Conservation (phyloP, 1,284 basidiomycete species). For the Thecaphora thlaspeos region DNA sequence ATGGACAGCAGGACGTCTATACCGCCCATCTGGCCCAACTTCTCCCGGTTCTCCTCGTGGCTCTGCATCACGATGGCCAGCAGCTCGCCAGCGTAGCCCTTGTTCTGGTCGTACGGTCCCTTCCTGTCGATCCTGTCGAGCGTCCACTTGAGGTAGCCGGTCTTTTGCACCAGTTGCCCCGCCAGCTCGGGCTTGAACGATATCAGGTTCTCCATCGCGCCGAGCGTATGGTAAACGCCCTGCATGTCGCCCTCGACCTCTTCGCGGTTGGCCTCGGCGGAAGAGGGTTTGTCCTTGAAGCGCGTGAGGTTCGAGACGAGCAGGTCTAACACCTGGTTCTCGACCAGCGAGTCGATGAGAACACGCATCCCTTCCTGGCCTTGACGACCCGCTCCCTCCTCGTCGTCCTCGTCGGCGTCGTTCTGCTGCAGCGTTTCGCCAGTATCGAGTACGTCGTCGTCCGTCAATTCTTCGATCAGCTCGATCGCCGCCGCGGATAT, state of each 20-base stretch:
- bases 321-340: constrained; percentile 79
- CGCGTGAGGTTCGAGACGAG: constrained; percentile 77
- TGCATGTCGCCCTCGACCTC: constrained; percentile 41
- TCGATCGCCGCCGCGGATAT: constrained; percentile 45
- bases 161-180: constrained; percentile 69
- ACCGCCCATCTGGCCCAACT: constrained; percentile 65
- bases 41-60: constrained; percentile 18
- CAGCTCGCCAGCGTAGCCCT: constrained; percentile 62
- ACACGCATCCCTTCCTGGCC: constrained; percentile 8
- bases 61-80: constrained; percentile 80
- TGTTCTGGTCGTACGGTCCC: constrained; percentile 51
- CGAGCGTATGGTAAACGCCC: constrained; percentile 58
- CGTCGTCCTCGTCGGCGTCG: constrained; percentile 64
- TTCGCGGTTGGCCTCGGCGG: constrained; percentile 4
- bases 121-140: constrained; percentile 66
- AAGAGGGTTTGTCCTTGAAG: constrained; percentile 35
- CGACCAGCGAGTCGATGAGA: constrained; percentile 61
- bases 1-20: constrained; percentile 76
- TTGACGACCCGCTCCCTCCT: constrained; percentile 64
- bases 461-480: constrained; percentile 82
- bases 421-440: constrained; percentile 66
- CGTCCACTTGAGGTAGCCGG: constrained; percentile 75
- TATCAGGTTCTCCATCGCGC: constrained; percentile 87
- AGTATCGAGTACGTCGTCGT: constrained; percentile 87
- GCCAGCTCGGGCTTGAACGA: constrained; percentile 75